Base-by-base conservation (phyloP, 106 monocot genomes). In the Agapanthus africanus region DNA sequence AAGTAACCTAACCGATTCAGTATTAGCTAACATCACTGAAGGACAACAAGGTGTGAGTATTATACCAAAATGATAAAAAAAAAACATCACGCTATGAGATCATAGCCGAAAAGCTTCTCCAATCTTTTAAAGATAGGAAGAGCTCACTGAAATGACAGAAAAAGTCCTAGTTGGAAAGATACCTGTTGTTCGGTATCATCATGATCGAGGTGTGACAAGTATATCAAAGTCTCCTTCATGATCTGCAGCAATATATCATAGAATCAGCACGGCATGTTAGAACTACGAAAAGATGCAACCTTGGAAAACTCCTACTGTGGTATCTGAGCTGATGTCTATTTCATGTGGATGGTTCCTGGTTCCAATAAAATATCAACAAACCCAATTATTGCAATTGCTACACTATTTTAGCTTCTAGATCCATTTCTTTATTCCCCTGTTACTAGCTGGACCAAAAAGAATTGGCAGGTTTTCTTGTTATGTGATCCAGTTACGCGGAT, bases 111-210 rank as follows among this genome's bases (percentile, higher is more conserved):
- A n/a, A n/a, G n/a, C n/a, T n/a, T n/a, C n/a, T n/a, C n/a, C n/a
- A n/a, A n/a, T n/a, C n/a, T n/a, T n/a, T n/a, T n/a, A n/a, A n/a
- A n/a, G n/a, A n/a, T n/a, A n/a, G n/a, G n/a, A n/a, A n/a, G n/a
- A n/a, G n/a, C n/a, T n/a, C n/a, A n/a, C n/a, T n/a, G n/a, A n/a
- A n/a, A n/a, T n/a, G n/a, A n/a, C n/a, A n/a, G n/a, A 66, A 49
- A 59, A 39, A 11, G 21, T 2, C 15, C 40, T 11, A 3, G 19
- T 11, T 33, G 32, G 33, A 49, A 26, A 30, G n/a, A 27, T 68
- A 99, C 99, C 90, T 99, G 93, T 22, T 99, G 84, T 73, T 99
- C 99, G 37, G 99, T 99, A 71, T 99, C 99, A 56, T 99, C 93
- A 69, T 92, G 99, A 62, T 90, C 99, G 65, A 99, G 90, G 67